Evolutionary conservation across 805 yeast genomes (phyloP), one percentile per base, ranked within the genome.

Genomic region (Lipomyces oligophaga): DNA sequence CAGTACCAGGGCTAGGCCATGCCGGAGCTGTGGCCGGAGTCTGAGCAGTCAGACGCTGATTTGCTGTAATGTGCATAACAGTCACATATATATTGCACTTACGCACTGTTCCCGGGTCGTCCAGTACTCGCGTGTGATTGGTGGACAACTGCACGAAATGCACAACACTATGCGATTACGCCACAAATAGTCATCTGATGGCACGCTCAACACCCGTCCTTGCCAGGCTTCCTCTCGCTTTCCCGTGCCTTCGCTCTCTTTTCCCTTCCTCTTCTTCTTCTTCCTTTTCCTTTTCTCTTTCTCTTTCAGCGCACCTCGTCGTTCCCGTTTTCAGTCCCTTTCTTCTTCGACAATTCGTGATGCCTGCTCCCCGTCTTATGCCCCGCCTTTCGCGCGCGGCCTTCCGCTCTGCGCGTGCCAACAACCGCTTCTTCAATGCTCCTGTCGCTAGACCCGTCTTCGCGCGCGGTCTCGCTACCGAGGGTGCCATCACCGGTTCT

Each of bases 331-430:
- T 22, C 43, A 16, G 19, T 26, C 13, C 24, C 39, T 33, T 43
- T 28, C 20, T 41, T 26, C 34, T 35, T 37, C 37, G 37, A n/a
- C 49, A 40, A n/a, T 27, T 27, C 43, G 47, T 43, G 65, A 77
- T 77, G 81, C 80, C 76, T 71, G 76, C 74, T 68, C 77, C 69
- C 43, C 66, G 70, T 55, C 63, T 66, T 45, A 53, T 66, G 46
- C 70, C 70, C 45, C 63, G 65, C 52, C 46, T 66, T 66, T 80
- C 95, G 63, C 87, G 88, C 74, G 77, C 84, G 68, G 95, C 95
- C 66, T 79, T 83, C 73, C 79, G 81, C 72, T 89, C 90, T 63
- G 94, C 88, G 65, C 84, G 80, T 77, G 86, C 88, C 69, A 81
- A 82, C 76, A 64, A 73, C 67, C 76, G 81, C 70, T 60, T 70